phyloP scores from a whole-genome alignment of 176 grass and related monocot genomes.

The Saccharum officinarum region DNA sequence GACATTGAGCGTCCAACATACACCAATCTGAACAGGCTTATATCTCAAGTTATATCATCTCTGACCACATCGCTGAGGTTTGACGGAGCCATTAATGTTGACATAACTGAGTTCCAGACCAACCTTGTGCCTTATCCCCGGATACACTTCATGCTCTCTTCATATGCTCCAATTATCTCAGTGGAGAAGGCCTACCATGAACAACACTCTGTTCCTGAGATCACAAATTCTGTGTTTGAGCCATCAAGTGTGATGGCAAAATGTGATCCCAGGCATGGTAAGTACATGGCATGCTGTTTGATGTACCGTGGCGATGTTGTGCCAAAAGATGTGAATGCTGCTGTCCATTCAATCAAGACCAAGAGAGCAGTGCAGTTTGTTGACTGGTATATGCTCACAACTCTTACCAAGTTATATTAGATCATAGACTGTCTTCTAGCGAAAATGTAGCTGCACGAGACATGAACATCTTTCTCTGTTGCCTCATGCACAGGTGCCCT shows the following conservation, averaged over 20 bases:
- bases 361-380: slow-evolving; percentile 74
- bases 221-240: slow-evolving; percentile 78
- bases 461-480: slow-evolving; percentile 5
- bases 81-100: slow-evolving; percentile 76
- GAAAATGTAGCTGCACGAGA: slow-evolving; percentile 4
- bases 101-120: slow-evolving; percentile 92
- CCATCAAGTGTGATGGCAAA: slow-evolving; percentile 73
- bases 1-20: slow-evolving; percentile 76
- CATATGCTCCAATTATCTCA: slow-evolving; percentile 79
- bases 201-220: slow-evolving; percentile 76
- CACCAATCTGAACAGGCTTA: slow-evolving; percentile 77
- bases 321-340: slow-evolving; percentile 77
- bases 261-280: slow-evolving; percentile 79
- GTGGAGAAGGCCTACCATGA: slow-evolving; percentile 83
- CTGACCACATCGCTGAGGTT: slow-evolving; percentile 78
- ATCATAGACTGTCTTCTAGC: not conserved
- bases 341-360: slow-evolving; percentile 72
- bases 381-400: slow-evolving; percentile 49
- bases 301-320: slow-evolving; percentile 86
- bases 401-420: slow-evolving; percentile 10
- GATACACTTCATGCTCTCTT: slow-evolving; percentile 91
- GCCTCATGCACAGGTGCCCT: slow-evolving; percentile 47
- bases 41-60: slow-evolving; percentile 80
- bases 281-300: slow-evolving; percentile 92
- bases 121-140: slow-evolving; percentile 80